A percentile compares a stretch with the other conserved stretches of the same genome.
Conservation (phyloP, 768 basidiomycete genomes). For the Gloeopeniophorella convolvens region DNA sequence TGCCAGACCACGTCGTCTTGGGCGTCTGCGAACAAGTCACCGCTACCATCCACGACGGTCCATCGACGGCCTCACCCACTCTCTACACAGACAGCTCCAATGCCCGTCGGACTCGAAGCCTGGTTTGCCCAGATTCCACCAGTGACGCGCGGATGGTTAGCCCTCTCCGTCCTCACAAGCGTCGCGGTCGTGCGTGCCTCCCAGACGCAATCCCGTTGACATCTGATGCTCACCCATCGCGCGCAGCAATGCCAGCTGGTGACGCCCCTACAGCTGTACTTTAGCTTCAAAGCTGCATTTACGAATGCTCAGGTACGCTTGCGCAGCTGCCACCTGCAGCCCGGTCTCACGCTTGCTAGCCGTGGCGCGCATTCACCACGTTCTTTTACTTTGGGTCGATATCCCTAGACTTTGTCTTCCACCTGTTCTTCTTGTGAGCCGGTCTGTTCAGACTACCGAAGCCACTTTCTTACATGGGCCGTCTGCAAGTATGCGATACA, state of each 20-base stretch:
- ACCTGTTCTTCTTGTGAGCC: conserved; percentile 96
- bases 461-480: neutral
- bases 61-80: neutral
- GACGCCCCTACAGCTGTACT: conserved; percentile 88
- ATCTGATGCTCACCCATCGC: neutral
- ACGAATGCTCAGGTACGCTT: conserved; percentile 63
- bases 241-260: conserved; percentile 86
- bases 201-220: too few relatives aligned
- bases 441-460: neutral
- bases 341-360: conserved; percentile 36
- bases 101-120: conserved; percentile 83
- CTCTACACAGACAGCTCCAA: conserved; percentile 23
- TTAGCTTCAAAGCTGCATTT: conserved; percentile 82
- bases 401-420: conserved; percentile 91
- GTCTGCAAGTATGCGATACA: conserved; percentile 78
- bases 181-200: conserved; percentile 67
- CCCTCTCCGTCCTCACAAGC: conserved; percentile 70
- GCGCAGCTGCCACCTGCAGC: conserved; percentile 14
- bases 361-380: conserved; percentile 84
- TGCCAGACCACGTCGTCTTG: too few relatives aligned
- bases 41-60: too few relatives aligned
- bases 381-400: conserved; percentile 96
- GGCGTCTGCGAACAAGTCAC: too few relatives aligned
- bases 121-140: conserved; percentile 92
- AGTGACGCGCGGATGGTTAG: conserved; percentile 83